A percentile compares a stretch with the other conserved stretches of the same genome.
Conservation (phyloP, 2,329 filamentous ascomycete genomes). For the Fusarium poae region DNA sequence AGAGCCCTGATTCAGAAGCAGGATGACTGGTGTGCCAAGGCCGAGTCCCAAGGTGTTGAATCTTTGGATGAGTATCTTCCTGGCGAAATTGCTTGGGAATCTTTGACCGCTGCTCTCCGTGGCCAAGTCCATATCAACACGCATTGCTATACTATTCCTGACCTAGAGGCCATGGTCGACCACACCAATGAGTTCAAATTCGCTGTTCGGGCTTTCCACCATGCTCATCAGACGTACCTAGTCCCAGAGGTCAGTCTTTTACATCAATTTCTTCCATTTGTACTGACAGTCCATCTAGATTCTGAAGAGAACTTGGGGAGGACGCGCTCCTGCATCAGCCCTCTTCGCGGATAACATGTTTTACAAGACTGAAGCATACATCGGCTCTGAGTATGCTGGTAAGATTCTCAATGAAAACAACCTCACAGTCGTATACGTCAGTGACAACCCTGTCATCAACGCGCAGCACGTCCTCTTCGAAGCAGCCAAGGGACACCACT, state of each 20-base stretch:
- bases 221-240: constrained; percentile 75
- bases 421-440: constrained; percentile 76
- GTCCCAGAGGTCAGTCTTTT: constrained; percentile 69
- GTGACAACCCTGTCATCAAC: constrained; percentile 77
- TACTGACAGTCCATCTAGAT: constrained; percentile 54
- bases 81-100: constrained; percentile 73
- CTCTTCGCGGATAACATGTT: constrained; percentile 80
- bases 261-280: background rate
- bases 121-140: constrained; percentile 78
- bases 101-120: constrained; percentile 71
- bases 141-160: constrained; percentile 78
- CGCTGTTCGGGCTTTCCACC: constrained; percentile 74
- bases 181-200: constrained; percentile 81
- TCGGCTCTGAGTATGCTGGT: constrained; percentile 74
- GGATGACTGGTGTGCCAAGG: constrained; percentile 76
- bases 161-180: constrained; percentile 76
- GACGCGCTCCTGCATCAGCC: constrained; percentile 67
- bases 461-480: constrained; percentile 78
- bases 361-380: constrained; percentile 76
- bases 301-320: constrained; percentile 68
- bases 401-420: constrained; percentile 75
- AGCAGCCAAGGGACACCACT: constrained; percentile 70
- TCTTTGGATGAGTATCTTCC: constrained; percentile 70
- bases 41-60: constrained; percentile 63
- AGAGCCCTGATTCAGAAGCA: constrained; percentile 68